Evolutionary conservation across 306 rosid species (phyloP), one percentile per base, ranked within the genome.

Genomic region (Castanospermum australe): DNA sequence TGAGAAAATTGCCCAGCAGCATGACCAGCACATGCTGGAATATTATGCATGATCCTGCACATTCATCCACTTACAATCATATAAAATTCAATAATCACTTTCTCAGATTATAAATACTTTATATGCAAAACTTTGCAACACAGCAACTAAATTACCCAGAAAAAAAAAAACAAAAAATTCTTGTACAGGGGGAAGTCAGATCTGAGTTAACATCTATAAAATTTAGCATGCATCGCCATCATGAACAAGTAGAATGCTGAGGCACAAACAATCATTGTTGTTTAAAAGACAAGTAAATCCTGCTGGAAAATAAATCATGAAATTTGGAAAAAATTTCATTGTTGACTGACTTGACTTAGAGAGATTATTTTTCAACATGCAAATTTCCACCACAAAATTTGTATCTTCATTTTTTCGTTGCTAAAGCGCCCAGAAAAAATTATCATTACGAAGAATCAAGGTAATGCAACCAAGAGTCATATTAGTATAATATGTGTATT

Each of bases 1-100:
- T 20, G 75, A 54, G 64, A 45, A 67, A 80, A 84, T 36, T 55
- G 24, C 59, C 76, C 74, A 66, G 78, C 72, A 70, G 20, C 70
- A 71, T 62, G 41, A 75, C 54, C 71, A 77, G 33, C 11, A 36
- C 62, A 77, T 50, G 28, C 64, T 39, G 70, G 32, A 79, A 45
- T 68, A 71, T 32, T 47, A 76, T 48, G 69, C 81, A 67, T 63
- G 35, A 62, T 47, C 55, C 38, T 36, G 69, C 69, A 70, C 54
- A 32, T 38, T 54, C 54, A 62, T 42, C 38, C 47, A 41, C 24
- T 15, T 20, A 25, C 69, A 57, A 39, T 56, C 47, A 13, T 59
- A 28, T 10, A 38, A 52, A 59, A 24, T 18, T 3, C 13, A 15
- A n/a, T 28, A 60, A 75, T 75, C 33, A 30, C 28, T 60, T 42